Percentiles rank a stretch among this genome's conserved stretches.
These are phyloP conservation scores for Penicillium vulpinum DNA, from an alignment of 2,329 filamentous ascomycete species.

Conservation along the genomic window DNA sequence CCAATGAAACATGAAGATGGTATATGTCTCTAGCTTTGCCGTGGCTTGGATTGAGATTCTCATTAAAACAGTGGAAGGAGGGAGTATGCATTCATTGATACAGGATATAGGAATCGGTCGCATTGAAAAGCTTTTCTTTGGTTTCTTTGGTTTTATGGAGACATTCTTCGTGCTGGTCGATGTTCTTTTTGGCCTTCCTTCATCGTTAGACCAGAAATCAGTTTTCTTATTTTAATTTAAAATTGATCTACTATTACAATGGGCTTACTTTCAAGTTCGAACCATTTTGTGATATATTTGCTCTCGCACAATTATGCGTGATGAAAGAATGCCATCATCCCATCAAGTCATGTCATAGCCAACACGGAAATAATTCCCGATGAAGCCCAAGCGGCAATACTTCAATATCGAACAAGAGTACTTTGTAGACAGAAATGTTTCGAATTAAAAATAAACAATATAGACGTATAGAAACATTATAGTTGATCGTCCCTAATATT, in stretches of 20 bases:
- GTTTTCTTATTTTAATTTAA: neutral
- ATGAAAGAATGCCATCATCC: constrained; percentile 1
- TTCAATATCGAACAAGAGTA: neutral
- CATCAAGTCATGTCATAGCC: neutral
- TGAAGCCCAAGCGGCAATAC: neutral
- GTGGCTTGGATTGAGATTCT: neutral
- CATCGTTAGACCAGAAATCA: neutral
- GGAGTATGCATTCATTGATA: neutral
- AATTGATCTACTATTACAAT: neutral
- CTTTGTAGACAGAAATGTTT: neutral
- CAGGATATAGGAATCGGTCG: neutral
- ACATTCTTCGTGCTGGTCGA: neutral
- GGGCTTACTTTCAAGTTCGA: neutral
- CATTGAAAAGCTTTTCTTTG: neutral
- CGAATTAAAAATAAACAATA: neutral
- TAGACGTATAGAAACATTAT: neutral
- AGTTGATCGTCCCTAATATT: neutral
- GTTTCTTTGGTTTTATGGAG: neutral
- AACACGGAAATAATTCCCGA: neutral
- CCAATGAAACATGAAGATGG: neutral
- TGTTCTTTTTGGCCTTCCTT: neutral
- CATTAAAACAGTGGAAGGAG: neutral
- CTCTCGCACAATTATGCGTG: neutral
- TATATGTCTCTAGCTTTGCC: neutral
- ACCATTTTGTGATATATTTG: no score